Evolutionary conservation across 2,329 filamentous ascomycete species (phyloP).

Genomic region (Fusarium sp.): DNA sequence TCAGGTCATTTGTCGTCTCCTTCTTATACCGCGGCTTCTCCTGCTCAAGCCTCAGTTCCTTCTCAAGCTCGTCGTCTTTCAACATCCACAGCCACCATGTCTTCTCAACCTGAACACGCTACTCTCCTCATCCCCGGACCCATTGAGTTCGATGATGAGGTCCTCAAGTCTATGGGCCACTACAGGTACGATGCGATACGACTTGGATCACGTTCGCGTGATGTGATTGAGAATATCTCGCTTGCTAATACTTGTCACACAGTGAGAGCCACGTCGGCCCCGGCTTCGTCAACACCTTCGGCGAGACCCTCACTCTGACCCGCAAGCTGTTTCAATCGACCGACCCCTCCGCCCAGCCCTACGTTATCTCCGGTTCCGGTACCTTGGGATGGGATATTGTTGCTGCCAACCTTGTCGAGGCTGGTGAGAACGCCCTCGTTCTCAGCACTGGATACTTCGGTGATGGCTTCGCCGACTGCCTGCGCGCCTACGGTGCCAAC

Average conservation of each 20-base stretch:
- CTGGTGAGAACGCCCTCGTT: constrained; percentile 89
- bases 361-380: constrained; percentile 92
- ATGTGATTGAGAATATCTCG: not conserved
- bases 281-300: constrained; percentile 89
- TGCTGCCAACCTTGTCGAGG: constrained; percentile 90
- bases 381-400: constrained; percentile 98
- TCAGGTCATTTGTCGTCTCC: constrained; percentile 40
- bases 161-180: constrained; percentile 93
- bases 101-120: constrained; percentile 68
- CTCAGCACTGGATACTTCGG: constrained; percentile 98
- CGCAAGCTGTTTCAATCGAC: constrained; percentile 95
- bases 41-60: constrained; percentile 24
- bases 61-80: constrained; percentile 37
- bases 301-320: constrained; percentile 86
- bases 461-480: constrained; percentile 92
- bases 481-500: constrained; percentile 89
- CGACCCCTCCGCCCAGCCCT: constrained; percentile 84
- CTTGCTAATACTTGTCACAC: constrained; percentile 11
- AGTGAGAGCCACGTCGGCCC: constrained; percentile 95
- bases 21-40: constrained; percentile 28
- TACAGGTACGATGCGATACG: constrained; percentile 67
- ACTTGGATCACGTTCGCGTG: not conserved
- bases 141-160: constrained; percentile 98
- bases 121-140: constrained; percentile 95
- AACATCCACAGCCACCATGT: constrained; percentile 59